Evolutionary conservation across 1,139 yeast species (phyloP).

Genomic region (Hansenula lynferdii): DNA sequence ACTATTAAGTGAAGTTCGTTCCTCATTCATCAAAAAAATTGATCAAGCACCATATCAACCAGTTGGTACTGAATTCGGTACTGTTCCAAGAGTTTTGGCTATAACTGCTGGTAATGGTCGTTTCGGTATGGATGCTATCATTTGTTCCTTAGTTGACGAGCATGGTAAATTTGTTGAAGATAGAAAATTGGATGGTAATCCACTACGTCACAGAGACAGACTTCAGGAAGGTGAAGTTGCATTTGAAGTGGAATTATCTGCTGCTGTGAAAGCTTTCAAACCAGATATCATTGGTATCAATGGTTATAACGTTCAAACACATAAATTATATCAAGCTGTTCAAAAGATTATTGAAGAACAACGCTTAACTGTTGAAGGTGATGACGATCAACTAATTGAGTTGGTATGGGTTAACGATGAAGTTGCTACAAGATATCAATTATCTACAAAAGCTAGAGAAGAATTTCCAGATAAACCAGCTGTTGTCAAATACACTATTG

Average conservation of each 20-base stretch:
- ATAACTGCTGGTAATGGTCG: conserved; percentile 86
- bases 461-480: conserved; percentile 90
- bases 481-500: conserved; percentile 81
- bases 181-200: conserved; percentile 73
- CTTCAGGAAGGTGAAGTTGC: conserved; percentile 28
- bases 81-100: conserved; percentile 79
- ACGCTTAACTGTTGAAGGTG: conserved; percentile 50
- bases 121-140: conserved; percentile 74
- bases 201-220: conserved; percentile 39
- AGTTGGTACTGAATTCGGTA: conserved; percentile 68
- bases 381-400: conserved; percentile 30
- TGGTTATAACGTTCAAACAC: conserved; percentile 77
- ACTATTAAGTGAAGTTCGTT: conserved; percentile 66
- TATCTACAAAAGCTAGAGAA: conserved; percentile 65
- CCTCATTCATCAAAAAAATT: conserved; percentile 59
- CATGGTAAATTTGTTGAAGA: conserved; percentile 74
- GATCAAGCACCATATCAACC: conserved; percentile 96
- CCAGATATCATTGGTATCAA: conserved; percentile 92
- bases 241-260: conserved; percentile 58
- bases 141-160: conserved; percentile 76
- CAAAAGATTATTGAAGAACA: conserved; percentile 54
- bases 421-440: conserved; percentile 84
- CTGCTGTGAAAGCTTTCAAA: conserved; percentile 42
- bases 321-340: conserved; percentile 54
- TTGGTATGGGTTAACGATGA: conserved; percentile 90